Evolutionary conservation across 305 asterid species (phyloP).

Genomic region (Fraxinus baroniana): DNA sequence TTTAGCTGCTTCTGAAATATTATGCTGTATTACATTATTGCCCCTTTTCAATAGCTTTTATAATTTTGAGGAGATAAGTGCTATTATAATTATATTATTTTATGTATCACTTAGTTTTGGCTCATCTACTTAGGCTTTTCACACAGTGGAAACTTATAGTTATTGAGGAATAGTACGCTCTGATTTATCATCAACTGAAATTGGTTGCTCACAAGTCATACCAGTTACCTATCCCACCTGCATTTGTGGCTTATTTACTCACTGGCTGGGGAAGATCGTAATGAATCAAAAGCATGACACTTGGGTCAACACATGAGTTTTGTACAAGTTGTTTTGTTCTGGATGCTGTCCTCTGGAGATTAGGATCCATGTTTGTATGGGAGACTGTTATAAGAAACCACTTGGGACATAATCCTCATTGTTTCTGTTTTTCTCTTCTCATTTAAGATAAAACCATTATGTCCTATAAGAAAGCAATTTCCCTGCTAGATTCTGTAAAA

Average conservation of each 20-base stretch:
- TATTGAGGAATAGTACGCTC: constrained; percentile 3
- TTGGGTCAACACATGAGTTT: neutral
- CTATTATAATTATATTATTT: constrained; percentile 13
- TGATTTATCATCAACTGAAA: constrained; percentile 7
- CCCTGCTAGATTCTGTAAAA: neutral
- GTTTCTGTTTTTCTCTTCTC: neutral
- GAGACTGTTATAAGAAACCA: neutral
- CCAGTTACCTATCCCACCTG: neutral
- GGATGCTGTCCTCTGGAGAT: neutral
- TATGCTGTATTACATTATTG: neutral
- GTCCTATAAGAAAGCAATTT: neutral
- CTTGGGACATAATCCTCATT: neutral
- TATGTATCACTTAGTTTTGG: neutral
- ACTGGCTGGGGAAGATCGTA: neutral
- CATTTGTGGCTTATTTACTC: constrained; percentile 5
- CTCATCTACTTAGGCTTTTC: constrained; percentile 13
- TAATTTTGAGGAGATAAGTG: neutral
- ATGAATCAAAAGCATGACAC: constrained; percentile 9
- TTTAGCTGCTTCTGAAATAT: neutral
- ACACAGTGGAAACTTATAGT: neutral
- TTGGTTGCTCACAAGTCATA: constrained; percentile 21
- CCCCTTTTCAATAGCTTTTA: neutral
- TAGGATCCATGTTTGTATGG: neutral
- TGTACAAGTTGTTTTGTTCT: neutral
- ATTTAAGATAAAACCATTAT: neutral